Evolutionary conservation across 2,329 filamentous ascomycete genomes (phyloP), one percentile per base, ranked within the genome.

Genomic region (Elsinoe perseae): DNA sequence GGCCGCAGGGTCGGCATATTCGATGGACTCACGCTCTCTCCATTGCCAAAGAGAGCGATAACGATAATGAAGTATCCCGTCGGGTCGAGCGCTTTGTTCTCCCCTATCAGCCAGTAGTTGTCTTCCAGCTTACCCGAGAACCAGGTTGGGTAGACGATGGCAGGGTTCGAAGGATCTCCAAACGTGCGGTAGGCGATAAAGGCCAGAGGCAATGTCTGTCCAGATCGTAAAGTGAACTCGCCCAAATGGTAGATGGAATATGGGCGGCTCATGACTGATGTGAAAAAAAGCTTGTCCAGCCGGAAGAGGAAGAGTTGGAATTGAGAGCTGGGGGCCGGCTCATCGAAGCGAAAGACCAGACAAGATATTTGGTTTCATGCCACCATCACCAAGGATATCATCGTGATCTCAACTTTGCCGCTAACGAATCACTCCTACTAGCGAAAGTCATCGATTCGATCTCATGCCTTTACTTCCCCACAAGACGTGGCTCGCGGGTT

Each of bases 141-240:
- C 87, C 87, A 91, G 1, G 83, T 83, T 1, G 87, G 87, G 64
- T 91, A 91, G 59, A 91, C 79, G 57, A 91, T 80, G 2, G 82
- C 82, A 6, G 86, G 86, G 4, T 72, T 75, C 0, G 73, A 77
- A 0, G 79, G 67, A 56, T 83, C 74, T 18, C 87, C 87, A 62
- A 86, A 85, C 0, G 86, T 88, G 69, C 86, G 89, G 75, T 88
- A 92, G 14, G 86, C 85, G 55, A 92, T 81, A 64, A 80, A 79
- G 1, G 87, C 87, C 61, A 80, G 68, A 1, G 78, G 75, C 16
- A 91, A 76, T 4, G 71, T 75, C n/a, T 74, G 75, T 36, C 85
- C 85, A 23, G 78, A 82, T 64, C 85, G 80, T 2, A 91, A 79
- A 59, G 77, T 71, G 58, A 68, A 69, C 59, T 70, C 67, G 21